Conservation (phyloP, 2,329 filamentous ascomycete species). For the Penicillium sp. region DNA sequence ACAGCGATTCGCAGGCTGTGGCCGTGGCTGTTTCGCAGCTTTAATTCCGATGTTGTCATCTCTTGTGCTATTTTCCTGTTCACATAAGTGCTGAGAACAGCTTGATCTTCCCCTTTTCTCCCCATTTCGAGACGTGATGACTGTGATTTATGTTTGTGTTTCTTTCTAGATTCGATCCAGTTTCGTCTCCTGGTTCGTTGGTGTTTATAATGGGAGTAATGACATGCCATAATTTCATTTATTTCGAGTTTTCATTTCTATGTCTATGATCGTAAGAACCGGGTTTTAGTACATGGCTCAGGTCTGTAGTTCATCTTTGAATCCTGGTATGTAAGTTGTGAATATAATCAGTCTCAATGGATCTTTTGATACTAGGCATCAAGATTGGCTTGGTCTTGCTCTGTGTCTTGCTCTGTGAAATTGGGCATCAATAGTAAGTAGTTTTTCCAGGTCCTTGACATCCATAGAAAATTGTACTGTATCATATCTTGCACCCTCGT, state of each 20-base stretch:
- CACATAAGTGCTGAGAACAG: constrained; percentile 8
- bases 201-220: constrained; percentile 30
- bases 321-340: no score
- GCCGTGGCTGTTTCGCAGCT: constrained; percentile 87
- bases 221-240: constrained; percentile 19
- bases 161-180: constrained; percentile 19
- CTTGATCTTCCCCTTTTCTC: background rate
- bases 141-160: constrained; percentile 25
- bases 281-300: no score
- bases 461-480: no score
- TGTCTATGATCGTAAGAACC: background rate
- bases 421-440: no score
- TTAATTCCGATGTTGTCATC: constrained; percentile 36
- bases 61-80: background rate
- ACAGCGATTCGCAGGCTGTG: constrained; percentile 90
- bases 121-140: constrained; percentile 25
- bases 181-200: constrained; percentile 26
- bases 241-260: background rate
- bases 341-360: no score
- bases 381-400: no score
- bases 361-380: no score
- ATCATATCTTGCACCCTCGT: no score
- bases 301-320: no score
- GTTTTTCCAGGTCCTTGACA: no score
- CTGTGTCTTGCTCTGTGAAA: no score